Conservation (phyloP, 139 green algal genomes). For the Zygnema circumcarinatum region DNA sequence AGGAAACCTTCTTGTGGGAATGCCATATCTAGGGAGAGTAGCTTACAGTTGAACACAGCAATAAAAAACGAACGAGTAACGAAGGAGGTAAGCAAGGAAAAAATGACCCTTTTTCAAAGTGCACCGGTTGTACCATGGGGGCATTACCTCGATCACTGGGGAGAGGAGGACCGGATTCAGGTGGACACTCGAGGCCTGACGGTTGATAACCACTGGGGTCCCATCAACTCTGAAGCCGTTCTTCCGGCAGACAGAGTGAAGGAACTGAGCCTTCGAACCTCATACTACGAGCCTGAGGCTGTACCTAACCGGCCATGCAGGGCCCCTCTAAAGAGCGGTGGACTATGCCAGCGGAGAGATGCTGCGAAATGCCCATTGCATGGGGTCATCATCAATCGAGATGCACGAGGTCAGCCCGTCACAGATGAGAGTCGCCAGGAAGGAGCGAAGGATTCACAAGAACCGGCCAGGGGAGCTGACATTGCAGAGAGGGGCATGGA, state of each 20-base stretch:
- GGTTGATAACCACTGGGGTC: slow-evolving; percentile 58
- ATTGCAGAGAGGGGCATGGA: background rate
- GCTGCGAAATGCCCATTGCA: slow-evolving; percentile 51
- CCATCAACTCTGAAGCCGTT: slow-evolving; percentile 15
- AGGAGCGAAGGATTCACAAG: slow-evolving; percentile 1
- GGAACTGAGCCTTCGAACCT: slow-evolving; percentile 35
- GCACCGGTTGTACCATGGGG: slow-evolving; percentile 42
- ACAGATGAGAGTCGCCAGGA: background rate
- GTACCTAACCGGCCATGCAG: slow-evolving; percentile 21
- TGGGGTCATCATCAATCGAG: slow-evolving; percentile 41
- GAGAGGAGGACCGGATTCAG: slow-evolving; percentile 3
- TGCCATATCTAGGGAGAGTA: no score
- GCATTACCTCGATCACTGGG: slow-evolving; percentile 43
- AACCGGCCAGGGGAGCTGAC: background rate
- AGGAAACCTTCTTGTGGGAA: background rate
- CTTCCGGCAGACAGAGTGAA: slow-evolving; percentile 38
- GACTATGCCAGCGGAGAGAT: slow-evolving; percentile 48
- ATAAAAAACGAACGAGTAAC: background rate
- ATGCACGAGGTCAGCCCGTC: slow-evolving; percentile 39
- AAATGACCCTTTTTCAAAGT: background rate
- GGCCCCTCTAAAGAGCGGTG: slow-evolving; percentile 37
- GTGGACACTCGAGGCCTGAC: slow-evolving; percentile 39
- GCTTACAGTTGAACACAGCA: no score
- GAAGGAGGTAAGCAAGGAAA: background rate
- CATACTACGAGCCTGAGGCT: slow-evolving; percentile 33